Evolutionary conservation across 768 basidiomycete genomes (phyloP).

Genomic region (Termitomyces sp.): DNA sequence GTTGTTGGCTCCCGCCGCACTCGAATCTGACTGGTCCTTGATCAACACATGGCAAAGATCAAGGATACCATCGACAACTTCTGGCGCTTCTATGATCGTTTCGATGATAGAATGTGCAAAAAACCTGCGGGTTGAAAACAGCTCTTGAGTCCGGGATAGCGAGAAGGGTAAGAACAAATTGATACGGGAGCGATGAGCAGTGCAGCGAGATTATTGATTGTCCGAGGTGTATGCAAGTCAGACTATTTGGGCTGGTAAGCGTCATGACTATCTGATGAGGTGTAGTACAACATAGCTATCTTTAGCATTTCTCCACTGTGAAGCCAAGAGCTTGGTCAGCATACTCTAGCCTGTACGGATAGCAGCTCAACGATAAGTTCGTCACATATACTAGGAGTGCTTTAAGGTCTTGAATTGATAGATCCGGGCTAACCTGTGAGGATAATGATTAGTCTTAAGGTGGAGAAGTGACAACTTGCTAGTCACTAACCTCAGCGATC

Average conservation of each 20-base stretch:
- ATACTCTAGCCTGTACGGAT: slow-evolving; percentile 95
- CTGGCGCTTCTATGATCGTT: slow-evolving; percentile 87
- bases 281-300: slow-evolving; percentile 51
- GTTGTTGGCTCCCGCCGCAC: slow-evolving; percentile 21
- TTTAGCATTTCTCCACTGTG: slow-evolving; percentile 75
- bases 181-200: slow-evolving; percentile 89
- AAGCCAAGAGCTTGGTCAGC: slow-evolving; percentile 94
- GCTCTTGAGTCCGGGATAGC: slow-evolving; percentile 92
- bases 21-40: slow-evolving; percentile 70
- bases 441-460: background rate
- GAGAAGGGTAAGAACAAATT: slow-evolving; percentile 94
- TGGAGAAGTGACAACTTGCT: too few relatives aligned
- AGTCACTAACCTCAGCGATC: slow-evolving; percentile 73
- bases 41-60: slow-evolving; percentile 92
- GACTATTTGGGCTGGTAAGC: slow-evolving; percentile 42
- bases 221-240: slow-evolving; percentile 84
- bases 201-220: slow-evolving; percentile 84
- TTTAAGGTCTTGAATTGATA: slow-evolving; percentile 96
- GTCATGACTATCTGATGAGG: background rate
- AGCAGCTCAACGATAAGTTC: slow-evolving; percentile 93
- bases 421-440: slow-evolving; percentile 85
- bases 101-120: slow-evolving; percentile 95
- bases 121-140: slow-evolving; percentile 84
- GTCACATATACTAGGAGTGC: slow-evolving; percentile 93
- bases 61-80: slow-evolving; percentile 91